Percentiles rank a stretch among this genome's conserved stretches.
Conservation (phyloP, 495 filamentous ascomycete species). For the Penicillium cosmopolitanum region DNA sequence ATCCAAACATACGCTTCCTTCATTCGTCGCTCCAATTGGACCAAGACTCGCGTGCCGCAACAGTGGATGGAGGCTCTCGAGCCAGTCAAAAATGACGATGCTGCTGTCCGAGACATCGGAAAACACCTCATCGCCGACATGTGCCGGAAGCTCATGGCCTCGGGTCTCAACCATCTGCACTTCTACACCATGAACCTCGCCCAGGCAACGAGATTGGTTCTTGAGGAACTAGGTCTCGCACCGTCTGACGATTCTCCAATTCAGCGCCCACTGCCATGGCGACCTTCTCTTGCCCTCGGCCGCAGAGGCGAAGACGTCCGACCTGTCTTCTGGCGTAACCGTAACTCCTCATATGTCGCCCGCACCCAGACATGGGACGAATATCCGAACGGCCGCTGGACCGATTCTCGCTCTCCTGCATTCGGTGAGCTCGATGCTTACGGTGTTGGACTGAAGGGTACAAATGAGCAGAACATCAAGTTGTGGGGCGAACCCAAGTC, state of each 20-base stretch:
- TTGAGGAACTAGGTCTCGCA: conserved; percentile 82
- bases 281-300: conserved; percentile 86
- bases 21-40: conserved; percentile 85
- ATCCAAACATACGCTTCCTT: conserved; percentile 95
- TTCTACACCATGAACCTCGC: conserved; percentile 99
- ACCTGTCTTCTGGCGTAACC: conserved; percentile 98
- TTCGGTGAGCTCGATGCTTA: conserved; percentile 97
- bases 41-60: conserved; percentile 78
- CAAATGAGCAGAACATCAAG: conserved; percentile 94
- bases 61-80: conserved; percentile 82
- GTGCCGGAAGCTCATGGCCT: conserved; percentile 79
- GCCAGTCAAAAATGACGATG: conserved; percentile 95
- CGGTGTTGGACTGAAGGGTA: conserved; percentile 92
- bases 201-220: conserved; percentile 88
- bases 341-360: conserved; percentile 90
- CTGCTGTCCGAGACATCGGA: conserved; percentile 86
- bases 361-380: conserved; percentile 99
- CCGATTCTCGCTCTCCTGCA: conserved; percentile 93
- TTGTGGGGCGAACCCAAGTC: conserved; percentile 88
- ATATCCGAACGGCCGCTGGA: conserved; percentile 99
- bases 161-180: conserved; percentile 86
- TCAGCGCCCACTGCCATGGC: conserved; percentile 89
- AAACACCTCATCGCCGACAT: conserved; percentile 89
- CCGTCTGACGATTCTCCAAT: conserved; percentile 75
- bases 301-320: conserved; percentile 93